Evolutionary conservation across 192 early-diverging fungal species (phyloP).

Genomic region (Lunasporangiospora selenospora): DNA sequence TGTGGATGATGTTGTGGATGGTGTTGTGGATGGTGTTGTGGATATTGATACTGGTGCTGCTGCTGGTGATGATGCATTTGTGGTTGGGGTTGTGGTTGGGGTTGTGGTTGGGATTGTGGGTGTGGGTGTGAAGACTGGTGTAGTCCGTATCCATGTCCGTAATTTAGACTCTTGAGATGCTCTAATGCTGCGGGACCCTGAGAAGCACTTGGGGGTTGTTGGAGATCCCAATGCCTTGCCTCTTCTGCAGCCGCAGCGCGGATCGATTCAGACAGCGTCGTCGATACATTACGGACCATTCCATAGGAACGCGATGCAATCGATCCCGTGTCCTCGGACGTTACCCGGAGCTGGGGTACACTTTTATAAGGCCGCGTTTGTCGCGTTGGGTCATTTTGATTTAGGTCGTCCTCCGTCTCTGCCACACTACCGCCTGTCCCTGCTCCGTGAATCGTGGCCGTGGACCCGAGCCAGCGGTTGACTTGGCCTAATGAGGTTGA

Average conservation of each 20-base stretch:
- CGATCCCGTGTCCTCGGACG: conserved; percentile 4
- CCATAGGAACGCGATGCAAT: conserved; percentile 4
- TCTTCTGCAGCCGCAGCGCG: conserved; percentile 37
- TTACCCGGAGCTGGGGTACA: conserved; percentile 24
- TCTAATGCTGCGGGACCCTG: conserved; percentile 41
- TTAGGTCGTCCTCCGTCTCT: conserved; percentile 3
- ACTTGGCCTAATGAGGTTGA: conserved; percentile 11
- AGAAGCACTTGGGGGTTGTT: conserved; percentile 6
- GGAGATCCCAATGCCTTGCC: conserved; percentile 17
- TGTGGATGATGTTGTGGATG: neutral
- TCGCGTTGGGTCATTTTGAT: conserved; percentile 1
- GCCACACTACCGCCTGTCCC: neutral
- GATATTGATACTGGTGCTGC: conserved; percentile 8
- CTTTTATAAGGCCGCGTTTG: conserved; percentile 9
- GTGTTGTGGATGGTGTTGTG: conserved; percentile 3
- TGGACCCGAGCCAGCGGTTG: conserved; percentile 34
- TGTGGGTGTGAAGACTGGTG: neutral
- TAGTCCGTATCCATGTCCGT: neutral
- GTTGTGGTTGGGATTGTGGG: neutral
- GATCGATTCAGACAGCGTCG: conserved; percentile 35
- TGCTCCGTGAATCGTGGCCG: conserved; percentile 15
- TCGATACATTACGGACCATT: conserved; percentile 31
- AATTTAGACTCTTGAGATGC: conserved; percentile 6
- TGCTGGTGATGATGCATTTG: no score
- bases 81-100: neutral